Evolutionary conservation across 2,329 filamentous ascomycete genomes (phyloP).

Genomic region (Lasiodiplodia sp.): DNA sequence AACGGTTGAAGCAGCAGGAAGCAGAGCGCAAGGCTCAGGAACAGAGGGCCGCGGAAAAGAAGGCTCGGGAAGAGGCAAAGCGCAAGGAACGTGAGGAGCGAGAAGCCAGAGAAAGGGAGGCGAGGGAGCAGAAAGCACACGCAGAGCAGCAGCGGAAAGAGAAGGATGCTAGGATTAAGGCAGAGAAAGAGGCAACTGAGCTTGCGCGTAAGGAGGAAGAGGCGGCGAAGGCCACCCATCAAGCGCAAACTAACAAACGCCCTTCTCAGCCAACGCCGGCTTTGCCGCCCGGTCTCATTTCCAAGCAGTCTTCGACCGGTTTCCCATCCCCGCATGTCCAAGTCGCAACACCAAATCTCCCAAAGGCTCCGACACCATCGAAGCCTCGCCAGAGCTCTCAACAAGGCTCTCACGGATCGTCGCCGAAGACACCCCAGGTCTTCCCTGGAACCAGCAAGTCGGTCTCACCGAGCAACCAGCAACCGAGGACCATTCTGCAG

Average conservation of each 20-base stretch:
- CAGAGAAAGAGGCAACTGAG: conserved; percentile 49
- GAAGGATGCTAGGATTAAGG: conserved; percentile 62
- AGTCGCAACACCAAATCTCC: conserved; percentile 79
- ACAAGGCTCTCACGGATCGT: conserved; percentile 73
- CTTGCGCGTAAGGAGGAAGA: conserved; percentile 52
- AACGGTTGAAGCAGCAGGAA: conserved; percentile 85
- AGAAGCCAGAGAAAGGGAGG: conserved; percentile 74
- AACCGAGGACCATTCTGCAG: conserved; percentile 69
- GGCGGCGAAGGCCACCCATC: conserved; percentile 41
- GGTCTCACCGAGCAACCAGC: conserved; percentile 67
- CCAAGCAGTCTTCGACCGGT: conserved; percentile 59
- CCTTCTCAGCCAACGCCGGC: conserved; percentile 52
- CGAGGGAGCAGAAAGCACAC: conserved; percentile 69
- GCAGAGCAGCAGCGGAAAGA: conserved; percentile 66
- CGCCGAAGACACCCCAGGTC: conserved; percentile 71
- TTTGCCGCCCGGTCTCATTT: conserved; percentile 60
- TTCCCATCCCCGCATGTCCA: conserved; percentile 81
- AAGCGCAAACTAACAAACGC: conserved; percentile 42
- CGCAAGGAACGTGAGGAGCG: conserved; percentile 76
- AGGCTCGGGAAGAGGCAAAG: conserved; percentile 72
- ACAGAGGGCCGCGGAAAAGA: conserved; percentile 81
- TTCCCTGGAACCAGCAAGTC: conserved; percentile 58
- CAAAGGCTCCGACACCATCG: conserved; percentile 82
- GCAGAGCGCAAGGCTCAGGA: conserved; percentile 83
- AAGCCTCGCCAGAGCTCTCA: conserved; percentile 80